Evolutionary conservation across 169 alveolate genomes (phyloP).

Genomic region (Cryptosporidium xiaoi): DNA sequence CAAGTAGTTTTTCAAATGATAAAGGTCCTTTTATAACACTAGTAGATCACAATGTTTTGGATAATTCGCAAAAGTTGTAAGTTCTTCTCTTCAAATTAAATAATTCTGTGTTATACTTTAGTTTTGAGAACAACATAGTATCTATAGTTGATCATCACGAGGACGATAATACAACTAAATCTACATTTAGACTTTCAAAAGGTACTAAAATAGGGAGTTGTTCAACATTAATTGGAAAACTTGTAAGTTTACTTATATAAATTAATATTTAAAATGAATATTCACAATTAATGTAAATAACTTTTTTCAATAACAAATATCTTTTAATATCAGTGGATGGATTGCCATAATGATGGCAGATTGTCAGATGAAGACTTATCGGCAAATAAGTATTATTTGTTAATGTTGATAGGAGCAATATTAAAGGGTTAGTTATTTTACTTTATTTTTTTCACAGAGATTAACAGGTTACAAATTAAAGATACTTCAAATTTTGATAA

Average conservation of each 20-base stretch:
- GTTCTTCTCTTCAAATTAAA: neutral
- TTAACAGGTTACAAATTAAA: neutral
- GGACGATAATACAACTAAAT: conserved; percentile 5
- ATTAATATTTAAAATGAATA: neutral
- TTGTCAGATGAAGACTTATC: neutral
- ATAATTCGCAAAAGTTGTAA: conserved; percentile 17
- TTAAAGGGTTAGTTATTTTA: conserved; percentile 35
- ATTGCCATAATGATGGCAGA: neutral
- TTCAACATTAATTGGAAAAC: conserved; percentile 33
- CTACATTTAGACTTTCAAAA: conserved; percentile 20
- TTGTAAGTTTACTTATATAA: conserved; percentile 35
- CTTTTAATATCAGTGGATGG: conserved; percentile 25
- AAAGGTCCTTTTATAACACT: conserved; percentile 24
- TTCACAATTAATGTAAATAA: too few species aligned
- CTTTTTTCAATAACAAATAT: neutral
- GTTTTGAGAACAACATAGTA: conserved; percentile 23
- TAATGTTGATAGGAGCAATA: conserved; percentile 28
- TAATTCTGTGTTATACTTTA: neutral
- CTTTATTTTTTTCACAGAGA: neutral
- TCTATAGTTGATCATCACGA: conserved; percentile 63
- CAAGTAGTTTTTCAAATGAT: neutral
- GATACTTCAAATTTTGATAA: conserved; percentile 45
- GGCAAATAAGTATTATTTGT: neutral
- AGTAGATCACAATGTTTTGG: conserved; percentile 47
- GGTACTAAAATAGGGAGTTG: conserved; percentile 68